phyloP scores from a whole-genome alignment of 805 yeast species.

The Teunomyces kruisii region DNA sequence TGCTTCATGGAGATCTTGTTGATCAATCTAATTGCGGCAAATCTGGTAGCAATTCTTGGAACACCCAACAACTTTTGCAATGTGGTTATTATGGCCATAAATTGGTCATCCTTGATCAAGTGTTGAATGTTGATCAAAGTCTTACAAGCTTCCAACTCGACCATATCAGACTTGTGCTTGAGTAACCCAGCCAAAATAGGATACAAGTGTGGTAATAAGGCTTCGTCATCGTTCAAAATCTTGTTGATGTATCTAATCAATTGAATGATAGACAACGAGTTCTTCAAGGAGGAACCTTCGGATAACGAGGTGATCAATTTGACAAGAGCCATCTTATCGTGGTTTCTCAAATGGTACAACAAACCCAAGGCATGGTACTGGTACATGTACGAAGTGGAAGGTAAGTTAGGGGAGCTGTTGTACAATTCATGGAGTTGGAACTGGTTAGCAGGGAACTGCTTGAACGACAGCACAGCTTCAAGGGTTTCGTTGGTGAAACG shows the following conservation, averaged over 20 bases:
- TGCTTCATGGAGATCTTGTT: conserved; percentile 79
- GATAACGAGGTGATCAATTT: conserved; percentile 81
- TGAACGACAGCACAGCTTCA: conserved; percentile 75
- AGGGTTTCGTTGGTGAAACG: conserved; percentile 93
- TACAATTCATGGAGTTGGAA: conserved; percentile 56
- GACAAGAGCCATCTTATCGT: conserved; percentile 90
- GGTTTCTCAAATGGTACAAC: conserved; percentile 81
- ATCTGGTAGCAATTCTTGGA: conserved; percentile 86
- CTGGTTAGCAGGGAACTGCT: conserved; percentile 50
- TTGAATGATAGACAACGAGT: conserved; percentile 82
- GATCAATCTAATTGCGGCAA: conserved; percentile 89
- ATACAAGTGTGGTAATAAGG: conserved; percentile 57
- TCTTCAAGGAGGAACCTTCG: conserved; percentile 61
- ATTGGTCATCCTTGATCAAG: conserved; percentile 61
- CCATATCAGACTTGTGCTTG: conserved; percentile 82
- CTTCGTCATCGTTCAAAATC: conserved; percentile 69
- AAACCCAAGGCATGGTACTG: conserved; percentile 96
- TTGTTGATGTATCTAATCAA: conserved; percentile 79
- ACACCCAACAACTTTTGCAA: conserved; percentile 78
- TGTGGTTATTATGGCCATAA: conserved; percentile 66
- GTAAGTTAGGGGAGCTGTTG: conserved; percentile 49
- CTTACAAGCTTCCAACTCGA: conserved; percentile 89
- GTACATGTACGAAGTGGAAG: conserved; percentile 74
- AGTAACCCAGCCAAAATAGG: conserved; percentile 69
- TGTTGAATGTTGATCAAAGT: conserved; percentile 55